These are phyloP conservation scores for Rhodotorula kratochvilovae DNA, from an alignment of 768 basidiomycete genomes.

Conservation along the genomic window DNA sequence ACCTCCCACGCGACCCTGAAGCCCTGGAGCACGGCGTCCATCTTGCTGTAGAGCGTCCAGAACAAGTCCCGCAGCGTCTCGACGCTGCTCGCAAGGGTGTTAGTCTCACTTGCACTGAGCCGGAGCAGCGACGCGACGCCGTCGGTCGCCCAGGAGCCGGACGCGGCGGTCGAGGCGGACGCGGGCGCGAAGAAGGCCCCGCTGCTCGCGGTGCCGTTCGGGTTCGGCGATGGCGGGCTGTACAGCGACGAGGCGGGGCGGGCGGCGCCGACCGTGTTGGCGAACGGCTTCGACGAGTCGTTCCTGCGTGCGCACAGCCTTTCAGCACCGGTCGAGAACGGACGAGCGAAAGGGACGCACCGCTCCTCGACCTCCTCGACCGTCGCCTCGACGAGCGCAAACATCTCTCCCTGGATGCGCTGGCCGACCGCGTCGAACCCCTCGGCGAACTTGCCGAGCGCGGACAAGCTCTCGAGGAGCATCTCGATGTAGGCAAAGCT, in stretches of 20 bases:
- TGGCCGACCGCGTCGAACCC: conserved; percentile 79
- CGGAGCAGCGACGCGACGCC: conserved; percentile 29
- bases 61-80: conserved; percentile 86
- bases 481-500: conserved; percentile 91
- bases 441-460: conserved; percentile 78
- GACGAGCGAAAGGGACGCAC: conserved; percentile 47
- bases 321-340: no score
- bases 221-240: conserved; percentile 6
- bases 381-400: conserved; percentile 74
- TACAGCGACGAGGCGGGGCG: conserved; percentile 14
- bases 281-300: conserved; percentile 12
- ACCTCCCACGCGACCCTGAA: conserved; percentile 86
- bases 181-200: background rate
- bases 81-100: conserved; percentile 60
- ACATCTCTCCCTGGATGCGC: conserved; percentile 76
- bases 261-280: background rate
- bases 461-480: conserved; percentile 83
- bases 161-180: background rate
- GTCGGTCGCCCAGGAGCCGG: conserved; percentile 23
- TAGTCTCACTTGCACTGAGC: conserved; percentile 30
- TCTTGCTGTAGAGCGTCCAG: conserved; percentile 93
- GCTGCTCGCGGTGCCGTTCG: background rate
- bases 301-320: no score
- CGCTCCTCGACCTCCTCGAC: conserved; percentile 88
- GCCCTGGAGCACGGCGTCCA: conserved; percentile 89